These are phyloP conservation scores for Garcia nutans DNA, from an alignment of 345 rosid genomes.

Conservation along the genomic window DNA sequence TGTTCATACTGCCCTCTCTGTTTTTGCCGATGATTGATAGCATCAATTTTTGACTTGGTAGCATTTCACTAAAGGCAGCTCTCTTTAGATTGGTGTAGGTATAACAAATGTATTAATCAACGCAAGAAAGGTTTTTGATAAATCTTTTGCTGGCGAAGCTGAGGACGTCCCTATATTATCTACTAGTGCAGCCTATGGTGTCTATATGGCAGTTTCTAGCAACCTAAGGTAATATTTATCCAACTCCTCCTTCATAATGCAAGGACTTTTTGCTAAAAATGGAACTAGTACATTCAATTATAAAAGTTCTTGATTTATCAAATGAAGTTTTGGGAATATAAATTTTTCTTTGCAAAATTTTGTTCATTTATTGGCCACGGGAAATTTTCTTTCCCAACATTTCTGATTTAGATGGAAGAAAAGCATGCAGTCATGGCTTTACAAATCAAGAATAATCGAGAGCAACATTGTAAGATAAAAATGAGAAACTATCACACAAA, in stretches of 20 bases:
- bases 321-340: background rate
- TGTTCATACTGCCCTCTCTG: no score
- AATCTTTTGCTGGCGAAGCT: slow-evolving; percentile 54
- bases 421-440: background rate
- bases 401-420: background rate
- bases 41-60: slow-evolving; percentile 1
- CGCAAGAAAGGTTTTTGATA: slow-evolving; percentile 71
- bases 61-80: background rate
- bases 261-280: background rate
- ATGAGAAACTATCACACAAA: background rate
- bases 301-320: background rate
- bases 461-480: background rate
- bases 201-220: slow-evolving; percentile 95
- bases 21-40: background rate
- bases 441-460: background rate
- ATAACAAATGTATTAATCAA: slow-evolving; percentile 77
- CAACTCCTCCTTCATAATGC: background rate
- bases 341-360: background rate
- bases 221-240: slow-evolving; percentile 64
- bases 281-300: background rate
- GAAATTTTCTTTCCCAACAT: background rate
- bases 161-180: slow-evolving; percentile 87
- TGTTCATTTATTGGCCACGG: background rate
- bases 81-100: slow-evolving; percentile 74
- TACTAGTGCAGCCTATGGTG: slow-evolving; percentile 88